phyloP scores from a whole-genome alignment of 2,329 filamentous ascomycete species.

The Fusarium nisikadoi region DNA sequence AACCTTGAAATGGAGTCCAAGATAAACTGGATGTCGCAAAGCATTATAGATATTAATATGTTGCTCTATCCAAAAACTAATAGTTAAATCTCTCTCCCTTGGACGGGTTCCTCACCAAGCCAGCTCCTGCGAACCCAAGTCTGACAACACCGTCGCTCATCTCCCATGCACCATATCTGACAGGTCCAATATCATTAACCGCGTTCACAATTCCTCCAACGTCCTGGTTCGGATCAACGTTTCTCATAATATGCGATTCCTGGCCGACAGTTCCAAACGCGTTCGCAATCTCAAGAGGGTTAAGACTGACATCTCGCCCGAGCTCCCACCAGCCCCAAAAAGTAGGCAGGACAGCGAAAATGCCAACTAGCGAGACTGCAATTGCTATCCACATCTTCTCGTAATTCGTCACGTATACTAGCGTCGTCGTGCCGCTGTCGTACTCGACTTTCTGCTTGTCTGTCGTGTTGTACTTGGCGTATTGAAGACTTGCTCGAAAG shows the following conservation, averaged over 20 bases:
- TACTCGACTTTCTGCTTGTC: constrained; percentile 29
- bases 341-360: constrained; percentile 27
- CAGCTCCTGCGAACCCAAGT: constrained; percentile 35
- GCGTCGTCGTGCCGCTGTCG: constrained; percentile 16
- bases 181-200: constrained; percentile 21
- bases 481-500: constrained; percentile 36
- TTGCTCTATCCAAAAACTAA: not conserved
- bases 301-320: constrained; percentile 37
- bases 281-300: constrained; percentile 38
- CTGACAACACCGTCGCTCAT: constrained; percentile 27
- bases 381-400: constrained; percentile 37
- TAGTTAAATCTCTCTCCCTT: constrained; percentile 38
- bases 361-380: constrained; percentile 26
- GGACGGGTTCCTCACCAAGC: constrained; percentile 23
- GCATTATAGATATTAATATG: too few species aligned
- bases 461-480: constrained; percentile 31
- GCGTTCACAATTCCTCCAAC: constrained; percentile 26
- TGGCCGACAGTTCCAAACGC: constrained; percentile 32
- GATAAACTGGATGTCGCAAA: too few species aligned
- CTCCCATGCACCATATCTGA: constrained; percentile 39
- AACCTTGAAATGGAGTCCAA: too few species aligned
- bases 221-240: constrained; percentile 34
- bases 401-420: constrained; percentile 37
- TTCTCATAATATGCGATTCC: constrained; percentile 31
- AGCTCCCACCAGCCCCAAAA: constrained; percentile 44